phyloP scores from a whole-genome alignment of 1,284 basidiomycete species.

The Ceratorhiza oryzae-sativae region DNA sequence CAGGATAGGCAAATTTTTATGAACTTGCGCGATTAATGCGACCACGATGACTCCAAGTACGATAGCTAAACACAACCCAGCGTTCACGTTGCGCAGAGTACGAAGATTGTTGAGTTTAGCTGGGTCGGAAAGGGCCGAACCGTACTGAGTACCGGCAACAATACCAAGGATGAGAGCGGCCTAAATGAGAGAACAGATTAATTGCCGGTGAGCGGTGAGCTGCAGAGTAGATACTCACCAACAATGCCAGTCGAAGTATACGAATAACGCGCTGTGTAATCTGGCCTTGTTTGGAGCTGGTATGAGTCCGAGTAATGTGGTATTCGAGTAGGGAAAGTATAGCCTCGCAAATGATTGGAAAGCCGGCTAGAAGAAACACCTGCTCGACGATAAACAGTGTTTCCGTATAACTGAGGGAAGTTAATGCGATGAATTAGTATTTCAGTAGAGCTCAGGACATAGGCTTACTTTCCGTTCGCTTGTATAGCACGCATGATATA shows the following conservation, averaged over 20 bases:
- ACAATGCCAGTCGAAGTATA: constrained; percentile 3
- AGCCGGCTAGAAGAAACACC: constrained; percentile 26
- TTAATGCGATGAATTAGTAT: not conserved
- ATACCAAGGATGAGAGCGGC: constrained; percentile 28
- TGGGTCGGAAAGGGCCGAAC: constrained; percentile 19
- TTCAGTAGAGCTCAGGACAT: not conserved
- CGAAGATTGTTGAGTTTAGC: constrained; percentile 18
- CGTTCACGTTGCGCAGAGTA: constrained; percentile 38
- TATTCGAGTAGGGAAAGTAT: constrained; percentile 22
- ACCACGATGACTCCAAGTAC: constrained; percentile 30
- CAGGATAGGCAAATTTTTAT: constrained; percentile 19
- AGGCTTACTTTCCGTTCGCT: constrained; percentile 29
- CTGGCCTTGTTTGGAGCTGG: constrained; percentile 18
- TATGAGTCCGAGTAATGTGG: constrained; percentile 35
- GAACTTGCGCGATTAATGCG: constrained; percentile 31
- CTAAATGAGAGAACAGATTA: not conserved
- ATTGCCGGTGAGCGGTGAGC: not conserved
- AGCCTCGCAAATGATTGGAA: constrained; percentile 35
- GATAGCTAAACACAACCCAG: constrained; percentile 36
- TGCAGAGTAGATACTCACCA: not conserved
- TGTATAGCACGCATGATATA: constrained; percentile 44
- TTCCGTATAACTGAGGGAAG: not conserved
- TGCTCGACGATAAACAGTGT: constrained; percentile 34
- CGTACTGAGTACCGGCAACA: constrained; percentile 32
- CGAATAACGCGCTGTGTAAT: constrained; percentile 11